phyloP scores from a whole-genome alignment of 2,329 filamentous ascomycete genomes.

The Macrophomina tecta region DNA sequence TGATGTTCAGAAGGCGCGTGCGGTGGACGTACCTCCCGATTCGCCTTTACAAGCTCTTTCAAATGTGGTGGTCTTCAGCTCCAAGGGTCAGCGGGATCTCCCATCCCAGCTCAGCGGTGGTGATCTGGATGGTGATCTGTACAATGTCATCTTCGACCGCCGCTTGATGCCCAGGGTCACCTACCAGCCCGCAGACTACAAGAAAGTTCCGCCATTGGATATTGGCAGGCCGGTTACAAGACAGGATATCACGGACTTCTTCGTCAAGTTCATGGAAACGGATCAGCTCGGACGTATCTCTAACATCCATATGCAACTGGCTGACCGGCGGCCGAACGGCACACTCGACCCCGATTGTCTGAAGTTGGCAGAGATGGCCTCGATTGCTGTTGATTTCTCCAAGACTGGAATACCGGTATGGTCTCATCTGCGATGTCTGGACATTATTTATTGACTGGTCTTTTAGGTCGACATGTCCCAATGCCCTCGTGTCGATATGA shows the following conservation, averaged over 20 bases:
- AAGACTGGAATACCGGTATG: slow-evolving; percentile 63
- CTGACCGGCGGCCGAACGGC: slow-evolving; percentile 43
- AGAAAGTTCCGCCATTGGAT: slow-evolving; percentile 60
- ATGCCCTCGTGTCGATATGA: slow-evolving; percentile 31
- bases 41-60: slow-evolving; percentile 67
- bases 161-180: slow-evolving; percentile 52
- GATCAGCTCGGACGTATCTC: slow-evolving; percentile 52
- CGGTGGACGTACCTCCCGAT: slow-evolving; percentile 62
- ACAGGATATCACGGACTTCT: slow-evolving; percentile 78
- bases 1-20: slow-evolving; percentile 72
- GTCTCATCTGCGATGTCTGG: slow-evolving; percentile 18
- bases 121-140: slow-evolving; percentile 83
- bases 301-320: slow-evolving; percentile 49
- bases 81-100: slow-evolving; percentile 72
- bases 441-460: background rate
- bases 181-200: slow-evolving; percentile 73
- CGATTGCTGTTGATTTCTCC: slow-evolving; percentile 46
- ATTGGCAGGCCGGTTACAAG: slow-evolving; percentile 66
- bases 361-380: slow-evolving; percentile 48
- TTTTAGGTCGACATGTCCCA: slow-evolving; percentile 29
- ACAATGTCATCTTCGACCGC: slow-evolving; percentile 77
- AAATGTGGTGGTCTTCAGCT: slow-evolving; percentile 82
- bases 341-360: slow-evolving; percentile 44
- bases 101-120: slow-evolving; percentile 81
- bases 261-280: slow-evolving; percentile 64